These are phyloP conservation scores for Candida sphagnicola DNA, from an alignment of 805 yeast genomes.

Conservation along the genomic window DNA sequence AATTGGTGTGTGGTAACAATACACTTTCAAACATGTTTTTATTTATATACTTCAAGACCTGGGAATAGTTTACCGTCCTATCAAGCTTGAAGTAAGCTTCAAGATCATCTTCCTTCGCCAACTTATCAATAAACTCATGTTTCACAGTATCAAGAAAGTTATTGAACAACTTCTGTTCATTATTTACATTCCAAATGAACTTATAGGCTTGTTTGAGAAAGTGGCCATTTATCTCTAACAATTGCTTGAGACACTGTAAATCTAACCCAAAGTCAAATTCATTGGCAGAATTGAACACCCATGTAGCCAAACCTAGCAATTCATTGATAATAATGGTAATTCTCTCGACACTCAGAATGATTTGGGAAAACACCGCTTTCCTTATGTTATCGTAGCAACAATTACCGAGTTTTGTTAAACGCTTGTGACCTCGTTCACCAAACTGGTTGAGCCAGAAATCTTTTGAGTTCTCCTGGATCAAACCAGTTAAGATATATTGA, in stretches of 20 bases:
- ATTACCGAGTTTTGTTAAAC: slow-evolving; percentile 50
- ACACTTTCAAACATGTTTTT: slow-evolving; percentile 16
- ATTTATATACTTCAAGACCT: slow-evolving; percentile 22
- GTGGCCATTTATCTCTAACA: slow-evolving; percentile 12
- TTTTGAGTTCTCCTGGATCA: slow-evolving; percentile 44
- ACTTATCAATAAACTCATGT: slow-evolving; percentile 30
- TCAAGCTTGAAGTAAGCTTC: slow-evolving; percentile 8
- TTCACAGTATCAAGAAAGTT: slow-evolving; percentile 44
- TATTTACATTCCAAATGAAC: slow-evolving; percentile 40
- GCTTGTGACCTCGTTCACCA: slow-evolving; percentile 62
- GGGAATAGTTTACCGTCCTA: slow-evolving; percentile 11
- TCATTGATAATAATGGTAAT: slow-evolving; percentile 43
- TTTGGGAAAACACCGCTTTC: slow-evolving; percentile 42
- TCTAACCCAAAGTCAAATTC: slow-evolving; percentile 9
- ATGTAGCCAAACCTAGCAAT: slow-evolving; percentile 36
- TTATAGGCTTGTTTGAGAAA: slow-evolving; percentile 31
- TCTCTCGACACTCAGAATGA: slow-evolving; percentile 56
- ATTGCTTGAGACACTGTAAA: slow-evolving; percentile 6
- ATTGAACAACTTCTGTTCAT: slow-evolving; percentile 44
- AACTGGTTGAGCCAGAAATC: slow-evolving; percentile 63
- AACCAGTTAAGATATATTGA: slow-evolving; percentile 51
- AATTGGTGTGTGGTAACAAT: slow-evolving; percentile 1
- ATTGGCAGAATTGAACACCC: slow-evolving; percentile 23
- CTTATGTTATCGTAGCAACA: slow-evolving; percentile 48
- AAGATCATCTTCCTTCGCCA: slow-evolving; percentile 35